phyloP scores from a whole-genome alignment of 495 filamentous ascomycete genomes.

The Talaromyces nanjingensis region DNA sequence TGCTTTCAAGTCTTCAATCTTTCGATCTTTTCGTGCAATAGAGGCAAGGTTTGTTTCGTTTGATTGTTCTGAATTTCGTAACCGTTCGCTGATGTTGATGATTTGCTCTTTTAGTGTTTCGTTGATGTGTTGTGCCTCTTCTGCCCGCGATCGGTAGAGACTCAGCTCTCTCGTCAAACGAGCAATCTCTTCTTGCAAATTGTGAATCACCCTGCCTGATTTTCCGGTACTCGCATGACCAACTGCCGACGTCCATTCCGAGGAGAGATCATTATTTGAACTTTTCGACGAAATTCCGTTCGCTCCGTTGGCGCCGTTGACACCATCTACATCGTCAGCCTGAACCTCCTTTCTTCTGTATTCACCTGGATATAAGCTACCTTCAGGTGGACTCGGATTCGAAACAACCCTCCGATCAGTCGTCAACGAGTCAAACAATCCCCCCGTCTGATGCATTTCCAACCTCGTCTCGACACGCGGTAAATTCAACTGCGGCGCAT shows the following conservation, averaged over 20 bases:
- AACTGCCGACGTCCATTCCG: constrained; percentile 67
- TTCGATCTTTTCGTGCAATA: constrained; percentile 69
- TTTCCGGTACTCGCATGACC: constrained; percentile 79
- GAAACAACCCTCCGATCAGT: constrained; percentile 9
- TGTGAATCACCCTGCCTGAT: constrained; percentile 88
- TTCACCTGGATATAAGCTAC: background rate
- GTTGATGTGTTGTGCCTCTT: constrained; percentile 66
- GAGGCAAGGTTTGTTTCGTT: constrained; percentile 68
- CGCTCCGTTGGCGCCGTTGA: background rate
- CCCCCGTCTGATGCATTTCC: constrained; percentile 40
- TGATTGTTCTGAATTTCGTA: constrained; percentile 59
- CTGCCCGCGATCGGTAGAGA: constrained; percentile 61
- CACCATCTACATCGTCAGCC: background rate
- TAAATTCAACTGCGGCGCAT: constrained; percentile 34
- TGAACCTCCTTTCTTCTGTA: background rate
- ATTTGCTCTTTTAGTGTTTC: constrained; percentile 69
- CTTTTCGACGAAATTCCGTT: constrained; percentile 11
- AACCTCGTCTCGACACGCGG: constrained; percentile 37
- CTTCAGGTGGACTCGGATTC: constrained; percentile 1
- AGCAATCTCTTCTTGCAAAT: constrained; percentile 82
- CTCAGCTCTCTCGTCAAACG: constrained; percentile 72
- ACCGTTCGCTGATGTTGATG: constrained; percentile 49
- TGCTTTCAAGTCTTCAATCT: constrained; percentile 64
- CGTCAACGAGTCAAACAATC: constrained; percentile 23
- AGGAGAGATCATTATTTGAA: constrained; percentile 26